Conservation (phyloP, 306 rosid species). For the Vigna unguiculata region DNA sequence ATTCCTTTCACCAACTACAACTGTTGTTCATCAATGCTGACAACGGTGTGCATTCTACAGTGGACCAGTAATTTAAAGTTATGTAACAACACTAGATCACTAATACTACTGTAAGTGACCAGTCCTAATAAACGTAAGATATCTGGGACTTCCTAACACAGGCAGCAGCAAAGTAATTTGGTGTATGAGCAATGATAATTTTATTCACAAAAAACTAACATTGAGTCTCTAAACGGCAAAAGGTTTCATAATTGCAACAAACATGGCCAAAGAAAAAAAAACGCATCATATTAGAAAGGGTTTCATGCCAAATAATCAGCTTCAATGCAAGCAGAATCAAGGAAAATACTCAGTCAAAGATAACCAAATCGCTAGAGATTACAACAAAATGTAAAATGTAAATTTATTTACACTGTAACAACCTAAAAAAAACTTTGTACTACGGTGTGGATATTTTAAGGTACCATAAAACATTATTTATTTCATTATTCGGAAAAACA, state of each 20-base stretch:
- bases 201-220: not conserved
- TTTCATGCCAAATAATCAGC: not conserved
- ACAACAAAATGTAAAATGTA: not conserved
- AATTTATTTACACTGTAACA: too few species aligned
- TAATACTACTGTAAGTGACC: not conserved
- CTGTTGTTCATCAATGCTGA: not conserved
- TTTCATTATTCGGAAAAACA: not conserved
- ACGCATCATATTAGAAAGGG: not conserved
- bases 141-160: not conserved
- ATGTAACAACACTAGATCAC: not conserved
- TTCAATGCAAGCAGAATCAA: not conserved
- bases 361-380: not conserved
- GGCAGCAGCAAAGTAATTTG: not conserved
- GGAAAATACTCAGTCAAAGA: not conserved
- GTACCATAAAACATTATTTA: not conserved
- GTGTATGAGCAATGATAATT: not conserved
- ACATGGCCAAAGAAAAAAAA: not conserved
- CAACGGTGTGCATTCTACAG: constrained; percentile 5
- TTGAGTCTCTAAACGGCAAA: not conserved
- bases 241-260: not conserved
- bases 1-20: constrained; percentile 13
- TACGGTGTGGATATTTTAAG: not conserved
- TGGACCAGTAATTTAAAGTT: not conserved
- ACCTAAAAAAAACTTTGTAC: not conserved
- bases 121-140: too few species aligned